Evolutionary conservation across 2,329 filamentous ascomycete genomes (phyloP), one percentile per base, ranked within the genome.

Genomic region (Fusarium papillatum): DNA sequence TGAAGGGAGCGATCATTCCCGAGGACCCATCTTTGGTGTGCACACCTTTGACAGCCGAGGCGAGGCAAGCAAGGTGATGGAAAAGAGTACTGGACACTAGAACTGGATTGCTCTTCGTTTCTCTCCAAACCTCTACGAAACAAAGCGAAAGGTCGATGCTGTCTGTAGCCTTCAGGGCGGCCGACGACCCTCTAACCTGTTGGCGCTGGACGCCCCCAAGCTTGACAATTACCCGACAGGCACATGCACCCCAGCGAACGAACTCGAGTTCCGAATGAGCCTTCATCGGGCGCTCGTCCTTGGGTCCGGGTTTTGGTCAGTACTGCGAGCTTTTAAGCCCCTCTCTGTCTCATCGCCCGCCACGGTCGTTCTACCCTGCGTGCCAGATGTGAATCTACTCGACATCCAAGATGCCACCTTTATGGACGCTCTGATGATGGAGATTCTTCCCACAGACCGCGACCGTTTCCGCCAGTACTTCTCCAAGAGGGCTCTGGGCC

Each of bases 191-290:
- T 41, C 39, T 11, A 41, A n/a, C 39, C 13, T n/a, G 39, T 1
- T 41, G 9, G 39, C 39, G 0, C 0, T 41, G 39, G 39, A 41
- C 4, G 39, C 39, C 4, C 39, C 39, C 19, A 11, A 41, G 39
- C 19, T n/a, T 0, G 5, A 41, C 9, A 41, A n/a, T 19, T 41
- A 41, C 17, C 9, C 39, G 5, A 41, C 39, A 10, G 39, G 39
- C 1, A n/a, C 0, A 11, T 5, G 4, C 39, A 41, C 39, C 3
- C 2, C 39, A 5, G 5, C 39, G 0, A 1, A 41, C 17, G 39
- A 41, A 10, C 19, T 41, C 17, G 39, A 41, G 39, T n/a, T 41
- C 2, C 39, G 39, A 2, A 41, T 41, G 39, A n/a, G 39, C 19
- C 39, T 41, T n/a, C 39, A 41, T 0, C 39, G 39, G 39, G 39